Conservation (phyloP, 2,329 filamentous ascomycete genomes). For the Trichophyton benhamiae region DNA sequence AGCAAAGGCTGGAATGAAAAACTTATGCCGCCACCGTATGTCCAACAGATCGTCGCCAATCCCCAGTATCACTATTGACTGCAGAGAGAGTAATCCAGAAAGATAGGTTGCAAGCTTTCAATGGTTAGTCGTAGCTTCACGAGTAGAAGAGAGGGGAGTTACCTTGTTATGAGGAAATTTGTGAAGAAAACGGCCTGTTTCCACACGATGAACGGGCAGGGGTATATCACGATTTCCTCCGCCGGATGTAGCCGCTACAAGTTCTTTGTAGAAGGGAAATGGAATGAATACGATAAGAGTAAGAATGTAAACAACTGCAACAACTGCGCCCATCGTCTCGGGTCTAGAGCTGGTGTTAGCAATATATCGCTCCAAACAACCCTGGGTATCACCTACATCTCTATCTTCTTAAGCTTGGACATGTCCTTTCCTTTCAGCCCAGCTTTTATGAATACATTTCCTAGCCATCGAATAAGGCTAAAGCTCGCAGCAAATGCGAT, state of each 20-base stretch:
- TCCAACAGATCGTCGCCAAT: conserved; percentile 95
- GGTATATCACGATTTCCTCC: conserved; percentile 85
- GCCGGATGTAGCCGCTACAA: conserved; percentile 86
- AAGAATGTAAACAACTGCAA: conserved; percentile 82
- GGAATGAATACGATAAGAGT: conserved; percentile 85
- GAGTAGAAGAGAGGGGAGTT: not conserved
- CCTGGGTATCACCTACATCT: conserved; percentile 48
- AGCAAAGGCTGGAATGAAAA: conserved; percentile 90
- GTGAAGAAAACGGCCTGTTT: conserved; percentile 76
- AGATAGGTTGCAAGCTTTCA: conserved; percentile 79
- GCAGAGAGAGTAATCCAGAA: conserved; percentile 83
- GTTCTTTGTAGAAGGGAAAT: conserved; percentile 96
- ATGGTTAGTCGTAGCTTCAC: not conserved
- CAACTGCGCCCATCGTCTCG: conserved; percentile 91
- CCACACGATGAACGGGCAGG: conserved; percentile 57
- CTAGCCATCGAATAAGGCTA: conserved; percentile 85
- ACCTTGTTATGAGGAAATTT: conserved; percentile 92
- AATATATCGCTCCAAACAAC: not conserved
- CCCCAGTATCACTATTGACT: conserved; percentile 80
- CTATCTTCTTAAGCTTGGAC: conserved; percentile 60
- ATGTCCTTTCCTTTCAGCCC: conserved; percentile 85
- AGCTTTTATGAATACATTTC: conserved; percentile 73
- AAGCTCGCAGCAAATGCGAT: conserved; percentile 73
- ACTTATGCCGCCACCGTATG: conserved; percentile 97
- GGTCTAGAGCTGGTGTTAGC: conserved; percentile 42